These are phyloP conservation scores for Xylaria polymorpha DNA, from an alignment of 2,329 filamentous ascomycete species.

Conservation along the genomic window DNA sequence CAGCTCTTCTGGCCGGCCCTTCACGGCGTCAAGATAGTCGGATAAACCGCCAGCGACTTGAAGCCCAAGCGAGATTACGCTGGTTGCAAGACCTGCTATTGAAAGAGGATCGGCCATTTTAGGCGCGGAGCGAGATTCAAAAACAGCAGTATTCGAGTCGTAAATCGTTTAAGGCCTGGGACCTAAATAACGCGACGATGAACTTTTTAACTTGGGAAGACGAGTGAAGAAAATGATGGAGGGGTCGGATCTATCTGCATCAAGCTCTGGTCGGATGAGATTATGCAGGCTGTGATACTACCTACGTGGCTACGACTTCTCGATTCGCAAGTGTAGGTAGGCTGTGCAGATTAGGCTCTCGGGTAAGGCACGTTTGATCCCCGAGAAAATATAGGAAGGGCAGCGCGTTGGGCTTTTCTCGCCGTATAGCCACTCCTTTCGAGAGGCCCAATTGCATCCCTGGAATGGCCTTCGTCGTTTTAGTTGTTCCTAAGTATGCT, in stretches of 20 bases:
- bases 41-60: conserved; percentile 33
- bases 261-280: not conserved
- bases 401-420: not conserved
- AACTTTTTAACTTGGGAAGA: not conserved
- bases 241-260: not conserved
- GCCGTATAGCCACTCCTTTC: not conserved
- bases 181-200: not conserved
- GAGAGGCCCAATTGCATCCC: not conserved
- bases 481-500: too few relatives aligned
- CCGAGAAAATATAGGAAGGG: not conserved
- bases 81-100: conserved; percentile 28
- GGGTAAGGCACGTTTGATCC: not conserved
- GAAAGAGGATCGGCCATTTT: conserved; percentile 38
- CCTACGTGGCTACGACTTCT: not conserved
- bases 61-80: conserved; percentile 38
- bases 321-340: not conserved
- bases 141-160: too few relatives aligned
- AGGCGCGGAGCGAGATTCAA: not conserved
- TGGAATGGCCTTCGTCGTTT: too few relatives aligned
- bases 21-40: conserved; percentile 34
- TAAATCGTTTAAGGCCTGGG: too few relatives aligned
- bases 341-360: not conserved
- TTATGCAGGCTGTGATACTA: not conserved
- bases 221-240: not conserved
- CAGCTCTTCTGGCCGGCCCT: conserved; percentile 30